phyloP scores from a whole-genome alignment of 371 early-diverging fungal genomes.

The Entomophthora muscae region DNA sequence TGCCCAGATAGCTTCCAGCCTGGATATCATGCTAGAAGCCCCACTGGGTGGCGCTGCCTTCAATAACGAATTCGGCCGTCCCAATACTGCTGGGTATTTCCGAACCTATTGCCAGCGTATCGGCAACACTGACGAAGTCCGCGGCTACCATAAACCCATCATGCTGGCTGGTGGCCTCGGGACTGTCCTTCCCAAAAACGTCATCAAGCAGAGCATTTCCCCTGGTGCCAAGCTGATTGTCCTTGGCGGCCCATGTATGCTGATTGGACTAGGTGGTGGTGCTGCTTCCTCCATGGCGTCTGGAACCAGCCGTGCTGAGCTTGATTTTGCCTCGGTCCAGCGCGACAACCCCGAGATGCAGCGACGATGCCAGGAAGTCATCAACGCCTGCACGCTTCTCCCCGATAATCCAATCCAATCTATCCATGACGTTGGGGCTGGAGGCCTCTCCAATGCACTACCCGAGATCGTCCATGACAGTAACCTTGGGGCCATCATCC shows the following conservation, averaged over 20 bases:
- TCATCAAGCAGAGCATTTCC: slow-evolving; percentile 61
- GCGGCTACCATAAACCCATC: slow-evolving; percentile 96
- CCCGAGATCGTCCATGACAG: slow-evolving; percentile 94
- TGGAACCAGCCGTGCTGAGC: slow-evolving; percentile 68
- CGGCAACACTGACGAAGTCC: slow-evolving; percentile 34
- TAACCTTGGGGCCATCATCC: slow-evolving; percentile 73
- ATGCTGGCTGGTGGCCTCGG: slow-evolving; percentile 97
- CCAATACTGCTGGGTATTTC: slow-evolving; percentile 89
- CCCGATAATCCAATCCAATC: slow-evolving; percentile 78
- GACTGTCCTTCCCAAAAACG: slow-evolving; percentile 67
- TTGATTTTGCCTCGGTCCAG: slow-evolving; percentile 95
- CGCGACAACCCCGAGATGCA: slow-evolving; percentile 97
- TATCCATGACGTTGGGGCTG: slow-evolving; percentile 96
- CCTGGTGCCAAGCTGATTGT: slow-evolving; percentile 74
- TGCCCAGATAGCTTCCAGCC: slow-evolving; percentile 69
- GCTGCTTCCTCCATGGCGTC: slow-evolving; percentile 89
- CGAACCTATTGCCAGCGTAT: slow-evolving; percentile 74
- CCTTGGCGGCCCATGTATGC: slow-evolving; percentile 90
- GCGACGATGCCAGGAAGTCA: slow-evolving; percentile 87
- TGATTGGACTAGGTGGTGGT: slow-evolving; percentile 95
- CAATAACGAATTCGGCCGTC: slow-evolving; percentile 96
- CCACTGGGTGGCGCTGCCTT: slow-evolving; percentile 94
- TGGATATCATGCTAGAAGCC: slow-evolving; percentile 91
- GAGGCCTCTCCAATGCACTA: slow-evolving; percentile 90
- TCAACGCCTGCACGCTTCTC: slow-evolving; percentile 74